Percentiles rank a stretch among this genome's conserved stretches.
Evolutionary conservation across 2,329 filamentous ascomycete species (phyloP).

Genomic region (Cladobotryum mycophilum): DNA sequence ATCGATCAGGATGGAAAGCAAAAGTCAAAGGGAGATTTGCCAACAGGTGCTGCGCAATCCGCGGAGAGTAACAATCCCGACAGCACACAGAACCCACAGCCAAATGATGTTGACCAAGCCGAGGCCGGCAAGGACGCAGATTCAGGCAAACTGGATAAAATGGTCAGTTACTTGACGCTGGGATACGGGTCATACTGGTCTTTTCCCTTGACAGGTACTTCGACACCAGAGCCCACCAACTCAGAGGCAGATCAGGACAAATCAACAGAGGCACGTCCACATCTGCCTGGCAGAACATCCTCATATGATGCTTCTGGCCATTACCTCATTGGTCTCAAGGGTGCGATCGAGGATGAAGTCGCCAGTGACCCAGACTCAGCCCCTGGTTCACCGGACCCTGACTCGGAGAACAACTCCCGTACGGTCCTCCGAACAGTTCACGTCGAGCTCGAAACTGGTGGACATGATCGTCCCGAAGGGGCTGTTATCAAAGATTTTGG

Average conservation of each 20-base stretch:
- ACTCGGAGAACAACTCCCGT: constrained; percentile 41
- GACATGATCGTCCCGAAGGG: constrained; percentile 34
- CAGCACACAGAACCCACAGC: neutral
- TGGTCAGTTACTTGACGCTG: constrained; percentile 60
- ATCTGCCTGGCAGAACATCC: constrained; percentile 11
- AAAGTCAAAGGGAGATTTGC: neutral
- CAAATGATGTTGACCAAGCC: neutral
- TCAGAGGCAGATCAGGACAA: constrained; percentile 12
- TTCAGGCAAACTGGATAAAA: constrained; percentile 37
- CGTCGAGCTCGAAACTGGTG: constrained; percentile 51
- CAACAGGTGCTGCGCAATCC: neutral
- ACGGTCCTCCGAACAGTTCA: constrained; percentile 60
- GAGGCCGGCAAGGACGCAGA: neutral
- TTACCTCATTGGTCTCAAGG: constrained; percentile 64
- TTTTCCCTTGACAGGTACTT: constrained; percentile 24
- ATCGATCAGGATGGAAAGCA: constrained; percentile 7
- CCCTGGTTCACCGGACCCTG: constrained; percentile 24
- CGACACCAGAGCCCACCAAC: constrained; percentile 9
- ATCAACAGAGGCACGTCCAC: constrained; percentile 4
- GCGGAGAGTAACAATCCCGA: neutral
- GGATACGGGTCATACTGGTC: constrained; percentile 64
- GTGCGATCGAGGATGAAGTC: constrained; percentile 49
- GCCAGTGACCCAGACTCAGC: constrained; percentile 25
- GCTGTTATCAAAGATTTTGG: constrained; percentile 41
- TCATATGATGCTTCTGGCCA: constrained; percentile 29